phyloP scores from a whole-genome alignment of 352 stramenopile species.

The Globisporangium canariense region DNA sequence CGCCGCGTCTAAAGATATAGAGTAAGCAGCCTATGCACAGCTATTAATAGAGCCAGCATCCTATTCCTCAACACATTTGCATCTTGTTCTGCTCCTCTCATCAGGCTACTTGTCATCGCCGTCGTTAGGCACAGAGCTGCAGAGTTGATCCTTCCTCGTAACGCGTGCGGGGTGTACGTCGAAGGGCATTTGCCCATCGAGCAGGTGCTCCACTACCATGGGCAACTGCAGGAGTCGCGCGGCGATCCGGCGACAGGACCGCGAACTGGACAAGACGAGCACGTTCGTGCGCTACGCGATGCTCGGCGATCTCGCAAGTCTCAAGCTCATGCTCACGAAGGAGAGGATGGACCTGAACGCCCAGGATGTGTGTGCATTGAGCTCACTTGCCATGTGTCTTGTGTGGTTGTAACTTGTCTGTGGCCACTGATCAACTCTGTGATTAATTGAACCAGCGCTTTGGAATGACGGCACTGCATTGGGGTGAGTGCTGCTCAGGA shows the following conservation, averaged over 20 bases:
- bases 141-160: not conserved
- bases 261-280: constrained; percentile 32
- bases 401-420: not conserved
- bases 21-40: not conserved
- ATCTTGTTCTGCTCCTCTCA: no score
- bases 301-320: constrained; percentile 39
- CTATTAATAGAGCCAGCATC: not conserved
- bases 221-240: constrained; percentile 17
- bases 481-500: constrained; percentile 34
- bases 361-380: constrained; percentile 43
- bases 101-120: not conserved
- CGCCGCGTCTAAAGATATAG: not conserved
- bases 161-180: not conserved
- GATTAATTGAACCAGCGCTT: constrained; percentile 40
- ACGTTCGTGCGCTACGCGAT: constrained; percentile 59
- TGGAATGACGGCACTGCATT: constrained; percentile 78
- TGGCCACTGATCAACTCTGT: not conserved
- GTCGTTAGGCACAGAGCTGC: not conserved
- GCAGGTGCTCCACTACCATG: constrained; percentile 9
- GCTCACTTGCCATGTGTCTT: not conserved
- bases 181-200: not conserved
- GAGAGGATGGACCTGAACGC: constrained; percentile 47
- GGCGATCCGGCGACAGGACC: constrained; percentile 25
- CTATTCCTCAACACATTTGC: not conserved
- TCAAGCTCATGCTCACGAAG: constrained; percentile 50